phyloP scores from a whole-genome alignment of 2,329 filamentous ascomycete species.

The Trichoderma afroharzianum region DNA sequence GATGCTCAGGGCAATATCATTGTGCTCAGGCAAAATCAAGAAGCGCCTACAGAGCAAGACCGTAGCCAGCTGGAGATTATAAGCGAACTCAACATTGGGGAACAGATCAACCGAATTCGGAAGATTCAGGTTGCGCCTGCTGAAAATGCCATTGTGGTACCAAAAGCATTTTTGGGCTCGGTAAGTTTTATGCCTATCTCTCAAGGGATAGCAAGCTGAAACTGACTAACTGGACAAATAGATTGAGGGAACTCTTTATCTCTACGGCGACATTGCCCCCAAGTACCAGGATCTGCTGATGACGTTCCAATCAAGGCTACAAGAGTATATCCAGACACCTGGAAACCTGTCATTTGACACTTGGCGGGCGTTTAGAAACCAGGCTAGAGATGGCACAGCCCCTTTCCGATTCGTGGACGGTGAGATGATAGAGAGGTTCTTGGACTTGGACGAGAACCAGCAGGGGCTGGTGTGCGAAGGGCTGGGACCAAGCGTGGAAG shows the following conservation, averaged over 20 bases:
- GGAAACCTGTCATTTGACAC: slow-evolving; percentile 72
- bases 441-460: slow-evolving; percentile 62
- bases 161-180: slow-evolving; percentile 83
- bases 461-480: slow-evolving; percentile 53
- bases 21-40: slow-evolving; percentile 69
- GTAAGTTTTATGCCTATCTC: slow-evolving; percentile 47
- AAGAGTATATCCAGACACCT: slow-evolving; percentile 60
- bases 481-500: slow-evolving; percentile 57
- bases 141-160: slow-evolving; percentile 65
- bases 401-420: slow-evolving; percentile 90
- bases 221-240: slow-evolving; percentile 32
- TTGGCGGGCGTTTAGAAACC: slow-evolving; percentile 79
- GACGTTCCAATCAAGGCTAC: slow-evolving; percentile 70
- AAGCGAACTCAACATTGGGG: slow-evolving; percentile 80
- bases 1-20: slow-evolving; percentile 87
- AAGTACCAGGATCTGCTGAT: slow-evolving; percentile 75
- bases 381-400: slow-evolving; percentile 67
- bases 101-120: slow-evolving; percentile 88
- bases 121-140: slow-evolving; percentile 65
- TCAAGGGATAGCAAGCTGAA: background rate
- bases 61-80: slow-evolving; percentile 66
- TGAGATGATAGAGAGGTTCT: slow-evolving; percentile 80
- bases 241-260: slow-evolving; percentile 88
- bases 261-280: slow-evolving; percentile 76
- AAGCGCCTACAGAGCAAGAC: slow-evolving; percentile 73